Conservation (phyloP, 352 stramenopile species). For the Phytophthora multivora region DNA sequence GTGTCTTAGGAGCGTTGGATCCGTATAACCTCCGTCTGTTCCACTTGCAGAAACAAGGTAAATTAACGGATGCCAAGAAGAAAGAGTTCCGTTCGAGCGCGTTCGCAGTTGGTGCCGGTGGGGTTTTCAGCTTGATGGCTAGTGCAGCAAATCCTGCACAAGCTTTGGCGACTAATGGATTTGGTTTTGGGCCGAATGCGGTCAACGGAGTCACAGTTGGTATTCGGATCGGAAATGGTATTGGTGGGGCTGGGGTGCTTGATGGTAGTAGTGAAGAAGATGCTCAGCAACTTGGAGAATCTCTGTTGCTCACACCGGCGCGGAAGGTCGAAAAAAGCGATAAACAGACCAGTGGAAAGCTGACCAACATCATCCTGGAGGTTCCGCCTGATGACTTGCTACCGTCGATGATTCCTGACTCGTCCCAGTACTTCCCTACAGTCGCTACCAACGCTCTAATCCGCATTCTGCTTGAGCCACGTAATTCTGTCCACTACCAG, state of each 20-base stretch:
- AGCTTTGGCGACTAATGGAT: constrained; percentile 12
- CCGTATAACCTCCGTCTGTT: constrained; percentile 88
- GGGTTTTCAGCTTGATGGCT: constrained; percentile 33
- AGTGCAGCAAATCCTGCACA: constrained; percentile 18
- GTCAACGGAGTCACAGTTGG: constrained; percentile 28
- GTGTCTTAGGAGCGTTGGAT: constrained; percentile 81
- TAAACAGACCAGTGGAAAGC: constrained; percentile 73
- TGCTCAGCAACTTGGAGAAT: constrained; percentile 42
- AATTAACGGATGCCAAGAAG: constrained; percentile 68
- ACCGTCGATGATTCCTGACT: constrained; percentile 83
- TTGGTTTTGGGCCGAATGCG: constrained; percentile 8
- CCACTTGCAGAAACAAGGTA: constrained; percentile 81
- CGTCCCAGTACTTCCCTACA: constrained; percentile 96
- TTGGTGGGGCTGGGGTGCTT: constrained; percentile 31
- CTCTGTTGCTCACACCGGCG: constrained; percentile 54
- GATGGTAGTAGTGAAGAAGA: constrained; percentile 56
- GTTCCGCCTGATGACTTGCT: constrained; percentile 76
- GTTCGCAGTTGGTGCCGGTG: constrained; percentile 39
- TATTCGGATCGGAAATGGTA: constrained; percentile 46
- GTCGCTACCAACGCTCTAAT: constrained; percentile 97
- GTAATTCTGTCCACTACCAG: constrained; percentile 96
- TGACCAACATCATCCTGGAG: constrained; percentile 67
- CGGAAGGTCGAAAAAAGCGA: constrained; percentile 69
- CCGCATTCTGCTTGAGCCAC: constrained; percentile 96
- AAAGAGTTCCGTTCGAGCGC: constrained; percentile 69